Percentiles rank a stretch among this genome's conserved stretches.
Conservation (phyloP, 169 alveolate genomes). For the Plasmodium malariae region DNA sequence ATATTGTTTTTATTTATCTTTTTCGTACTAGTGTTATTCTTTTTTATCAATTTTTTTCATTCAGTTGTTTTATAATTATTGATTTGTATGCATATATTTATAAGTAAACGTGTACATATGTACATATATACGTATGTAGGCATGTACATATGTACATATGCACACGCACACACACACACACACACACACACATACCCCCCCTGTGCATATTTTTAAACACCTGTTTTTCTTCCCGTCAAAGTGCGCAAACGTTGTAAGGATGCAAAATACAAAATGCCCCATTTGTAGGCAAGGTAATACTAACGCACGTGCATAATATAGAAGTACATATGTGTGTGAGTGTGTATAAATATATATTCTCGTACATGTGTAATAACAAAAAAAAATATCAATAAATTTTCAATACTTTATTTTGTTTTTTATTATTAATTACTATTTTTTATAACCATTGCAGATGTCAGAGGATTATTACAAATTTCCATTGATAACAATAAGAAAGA, state of each 20-base stretch:
- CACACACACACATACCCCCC: background rate
- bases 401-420: background rate
- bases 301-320: background rate
- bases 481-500: slow-evolving; percentile 42
- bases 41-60: too few species aligned
- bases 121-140: background rate
- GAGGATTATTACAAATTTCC: slow-evolving; percentile 41
- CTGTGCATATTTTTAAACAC: background rate
- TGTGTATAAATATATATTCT: background rate
- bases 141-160: background rate
- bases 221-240: background rate
- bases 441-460: slow-evolving; percentile 26
- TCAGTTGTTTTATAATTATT: too few species aligned
- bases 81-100: too few species aligned
- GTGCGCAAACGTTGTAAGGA: slow-evolving; percentile 84
- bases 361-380: background rate
- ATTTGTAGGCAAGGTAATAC: slow-evolving; percentile 84
- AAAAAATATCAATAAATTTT: background rate
- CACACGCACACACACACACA: too few species aligned
- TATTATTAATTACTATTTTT: background rate
- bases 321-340: background rate
- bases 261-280: slow-evolving; percentile 85
- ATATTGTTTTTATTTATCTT: background rate
- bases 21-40: background rate
- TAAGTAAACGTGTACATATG: background rate